Evolutionary conservation across 2,329 filamentous ascomycete species (phyloP), one percentile per base, ranked within the genome.

Genomic region (Phyllachora maydis): DNA sequence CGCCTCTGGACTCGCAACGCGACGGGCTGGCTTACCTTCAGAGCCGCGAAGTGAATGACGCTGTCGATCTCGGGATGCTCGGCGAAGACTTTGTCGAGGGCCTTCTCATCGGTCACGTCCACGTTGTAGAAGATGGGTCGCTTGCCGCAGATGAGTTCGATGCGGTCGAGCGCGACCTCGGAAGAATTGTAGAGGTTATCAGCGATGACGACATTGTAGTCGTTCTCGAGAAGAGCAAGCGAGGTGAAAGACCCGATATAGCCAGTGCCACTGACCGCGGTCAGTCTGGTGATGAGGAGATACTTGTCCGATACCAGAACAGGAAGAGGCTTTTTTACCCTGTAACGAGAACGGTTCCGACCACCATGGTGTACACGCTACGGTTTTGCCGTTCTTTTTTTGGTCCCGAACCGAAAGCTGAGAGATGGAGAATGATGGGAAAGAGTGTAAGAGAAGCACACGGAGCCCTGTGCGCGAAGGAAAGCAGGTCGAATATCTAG

Each of bases 211-310:
- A 98, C 88, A 49, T 95, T 73, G 65, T 95, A 95, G 49, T 72
- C 83, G 43, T 88, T 77, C 45, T 93, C 65, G 36, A 98, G 78
- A 14, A 98, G 77, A 25, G 82, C 74, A 24, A 98, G 71, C 27
- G 78, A 61, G 31, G 88, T 98, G 62, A 95, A 95, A 23, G 85
- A 95, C 47, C 88, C 88, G 52, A 98, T 98, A 63, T 98, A 98
- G 57, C 88, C 88, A 35, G 83, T 92, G 43, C 88, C 88, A 65
- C 88, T 93, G 46, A n/a, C n/a, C n/a, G n/a, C n/a, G n/a, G n/a
- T n/a, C n/a, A n/a, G n/a, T n/a, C n/a, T n/a, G n/a, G n/a, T n/a
- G n/a, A n/a, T n/a, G n/a, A n/a, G n/a, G n/a, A n/a, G n/a, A n/a
- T n/a, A n/a, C n/a, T n/a, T n/a, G n/a, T n/a, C n/a, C n/a, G n/a